Percentiles rank a stretch among this genome's conserved stretches.
Evolutionary conservation across 805 yeast genomes (phyloP).

Genomic region (Lipomyces sp.): DNA sequence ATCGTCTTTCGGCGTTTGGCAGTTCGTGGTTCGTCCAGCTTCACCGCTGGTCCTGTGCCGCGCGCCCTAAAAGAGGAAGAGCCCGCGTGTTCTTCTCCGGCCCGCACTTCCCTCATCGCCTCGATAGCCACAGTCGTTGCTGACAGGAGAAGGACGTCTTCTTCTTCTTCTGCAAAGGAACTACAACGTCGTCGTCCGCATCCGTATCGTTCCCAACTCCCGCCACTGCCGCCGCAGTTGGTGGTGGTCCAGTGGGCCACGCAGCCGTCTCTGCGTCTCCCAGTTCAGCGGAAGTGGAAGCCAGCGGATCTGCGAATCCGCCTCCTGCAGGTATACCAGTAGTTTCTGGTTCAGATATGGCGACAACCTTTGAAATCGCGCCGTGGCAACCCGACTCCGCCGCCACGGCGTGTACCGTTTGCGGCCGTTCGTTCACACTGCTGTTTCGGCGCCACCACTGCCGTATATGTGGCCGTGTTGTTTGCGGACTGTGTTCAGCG

Average conservation of each 20-base stretch:
- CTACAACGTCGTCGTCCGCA: neutral
- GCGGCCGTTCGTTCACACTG: conserved; percentile 52
- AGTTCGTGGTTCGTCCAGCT: too few relatives aligned
- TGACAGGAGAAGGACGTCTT: too few relatives aligned
- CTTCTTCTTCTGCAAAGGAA: too few relatives aligned
- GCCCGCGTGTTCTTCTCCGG: too few relatives aligned
- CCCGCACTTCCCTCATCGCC: too few relatives aligned
- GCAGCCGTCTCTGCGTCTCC: neutral
- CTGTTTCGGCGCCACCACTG: conserved; percentile 81
- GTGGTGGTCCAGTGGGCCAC: neutral
- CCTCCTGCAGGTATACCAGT: too few relatives aligned
- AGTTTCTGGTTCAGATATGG: too few relatives aligned
- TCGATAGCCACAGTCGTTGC: too few relatives aligned
- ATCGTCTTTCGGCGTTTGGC: too few relatives aligned
- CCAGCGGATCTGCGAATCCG: neutral
- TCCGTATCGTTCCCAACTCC: neutral
- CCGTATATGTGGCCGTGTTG: conserved; percentile 69
- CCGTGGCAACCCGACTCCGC: conserved; percentile 70
- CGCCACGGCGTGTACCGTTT: conserved; percentile 52
- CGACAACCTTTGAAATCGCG: conserved; percentile 5
- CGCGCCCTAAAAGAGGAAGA: too few relatives aligned
- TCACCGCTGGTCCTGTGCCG: too few relatives aligned
- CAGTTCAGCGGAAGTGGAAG: neutral
- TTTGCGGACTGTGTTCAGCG: conserved; percentile 66
- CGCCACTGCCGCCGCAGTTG: conserved; percentile 7